Evolutionary conservation across 768 basidiomycete species (phyloP), one percentile per base, ranked within the genome.

Genomic region (Tylopilus cervinicoccineus): DNA sequence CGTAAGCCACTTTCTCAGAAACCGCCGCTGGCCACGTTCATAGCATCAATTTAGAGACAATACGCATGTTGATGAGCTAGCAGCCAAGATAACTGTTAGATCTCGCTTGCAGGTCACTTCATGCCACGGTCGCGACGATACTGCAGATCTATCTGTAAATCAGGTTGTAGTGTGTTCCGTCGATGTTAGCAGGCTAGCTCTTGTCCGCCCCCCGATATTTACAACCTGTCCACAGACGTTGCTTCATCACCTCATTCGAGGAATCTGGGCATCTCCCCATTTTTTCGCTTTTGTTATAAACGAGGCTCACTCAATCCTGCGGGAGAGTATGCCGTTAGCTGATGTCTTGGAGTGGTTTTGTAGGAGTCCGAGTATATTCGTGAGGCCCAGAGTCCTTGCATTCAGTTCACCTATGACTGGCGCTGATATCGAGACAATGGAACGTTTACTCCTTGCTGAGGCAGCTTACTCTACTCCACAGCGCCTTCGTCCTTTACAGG

Each of bases 261-360:
- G 72, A 20, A 59, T 61, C 20, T 60, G 78, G 47, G 57, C 69
- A 23, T 67, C 80, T 42, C 64, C 70, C 8, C 75, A 80, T 53
- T 47, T 77, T 23, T 68, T 73, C 51, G 55, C 73, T 20, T 50
- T 83, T 41, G 62, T 80, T 16, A 66, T 82, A 41, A 56, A 60
- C 39, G 68, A 78, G 45, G 73, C 72, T n/a, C 63, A 73, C 40
- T 59, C 54, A 22, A 55, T 71, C 44, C 59, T 65, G 52, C 67
- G 71, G 44, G 63, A 69, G 27, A 66, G 71, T 41, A 68, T 68
- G 9, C 69, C 72, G 10, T 64, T 78, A 38, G 60, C 71, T 23
- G 72, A 71, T 51, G 53, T 79, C 38, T 74, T 79, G 70, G 63
- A 65, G 31, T 70, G 76, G 47, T 75, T 74, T 53, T 77, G 75